These are phyloP conservation scores for Aegilops sharonensis DNA, from an alignment of 176 grass and related monocot species.

Conservation along the genomic window DNA sequence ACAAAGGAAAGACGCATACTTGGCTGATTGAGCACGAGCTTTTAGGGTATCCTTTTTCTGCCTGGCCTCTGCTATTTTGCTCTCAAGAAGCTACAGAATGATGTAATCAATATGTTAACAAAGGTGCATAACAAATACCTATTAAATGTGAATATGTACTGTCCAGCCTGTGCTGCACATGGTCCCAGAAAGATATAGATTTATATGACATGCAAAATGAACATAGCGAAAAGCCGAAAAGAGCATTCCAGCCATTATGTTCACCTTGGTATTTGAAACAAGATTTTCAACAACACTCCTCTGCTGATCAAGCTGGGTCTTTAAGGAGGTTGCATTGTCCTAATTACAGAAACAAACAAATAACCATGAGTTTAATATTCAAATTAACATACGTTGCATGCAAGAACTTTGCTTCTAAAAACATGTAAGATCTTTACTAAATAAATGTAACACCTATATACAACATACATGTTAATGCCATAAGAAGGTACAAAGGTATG, in stretches of 20 bases:
- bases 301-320: conserved; percentile 89
- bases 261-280: conserved; percentile 86
- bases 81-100: conserved; percentile 81
- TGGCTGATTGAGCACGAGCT: conserved; percentile 99
- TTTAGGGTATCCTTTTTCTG: conserved; percentile 98
- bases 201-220: background rate
- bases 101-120: conserved; percentile 24
- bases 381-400: conserved; percentile 1
- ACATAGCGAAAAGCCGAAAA: background rate
- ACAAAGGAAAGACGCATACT: conserved; percentile 50
- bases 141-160: background rate
- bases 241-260: conserved; percentile 4
- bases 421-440: background rate
- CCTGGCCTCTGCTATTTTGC: conserved; percentile 95
- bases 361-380: conserved; percentile 21
- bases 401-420: background rate
- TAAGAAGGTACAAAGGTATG: background rate
- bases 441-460: background rate
- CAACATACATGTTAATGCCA: background rate
- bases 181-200: background rate
- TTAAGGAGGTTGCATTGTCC: conserved; percentile 93
- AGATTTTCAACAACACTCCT: conserved; percentile 91
- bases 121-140: background rate
- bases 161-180: background rate
- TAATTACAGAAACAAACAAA: conserved; percentile 28